Conservation (phyloP, 2,329 filamentous ascomycete species). For the Sporothrix dimorphospora region DNA sequence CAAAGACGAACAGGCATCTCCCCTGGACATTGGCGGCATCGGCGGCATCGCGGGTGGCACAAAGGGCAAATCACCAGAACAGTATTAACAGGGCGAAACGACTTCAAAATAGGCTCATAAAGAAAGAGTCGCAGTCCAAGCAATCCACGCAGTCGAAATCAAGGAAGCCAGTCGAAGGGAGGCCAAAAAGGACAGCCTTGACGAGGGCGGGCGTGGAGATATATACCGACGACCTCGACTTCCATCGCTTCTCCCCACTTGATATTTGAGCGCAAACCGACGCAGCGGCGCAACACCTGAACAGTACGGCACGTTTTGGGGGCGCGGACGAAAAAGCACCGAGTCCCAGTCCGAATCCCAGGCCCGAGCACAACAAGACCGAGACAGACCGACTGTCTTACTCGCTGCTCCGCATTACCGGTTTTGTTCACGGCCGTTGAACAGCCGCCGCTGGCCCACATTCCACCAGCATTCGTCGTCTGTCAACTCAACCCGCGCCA, state of each 20-base stretch:
- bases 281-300: background rate
- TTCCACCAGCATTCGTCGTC: background rate
- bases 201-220: background rate
- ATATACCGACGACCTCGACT: background rate
- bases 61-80: background rate
- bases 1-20: conserved; percentile 17
- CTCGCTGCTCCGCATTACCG: background rate
- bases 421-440: background rate
- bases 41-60: background rate
- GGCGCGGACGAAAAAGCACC: background rate
- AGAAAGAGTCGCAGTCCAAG: background rate
- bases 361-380: background rate
- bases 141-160: background rate
- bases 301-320: background rate
- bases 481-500: background rate
- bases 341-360: background rate
- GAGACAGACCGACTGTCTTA: conserved; percentile 10
- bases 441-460: background rate
- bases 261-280: background rate
- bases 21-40: background rate
- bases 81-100: background rate
- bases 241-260: background rate
- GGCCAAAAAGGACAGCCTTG: background rate
- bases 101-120: background rate
- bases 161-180: background rate